Base-by-base conservation (phyloP, 352 stramenopile genomes). In the Globisporangium emineosum region DNA sequence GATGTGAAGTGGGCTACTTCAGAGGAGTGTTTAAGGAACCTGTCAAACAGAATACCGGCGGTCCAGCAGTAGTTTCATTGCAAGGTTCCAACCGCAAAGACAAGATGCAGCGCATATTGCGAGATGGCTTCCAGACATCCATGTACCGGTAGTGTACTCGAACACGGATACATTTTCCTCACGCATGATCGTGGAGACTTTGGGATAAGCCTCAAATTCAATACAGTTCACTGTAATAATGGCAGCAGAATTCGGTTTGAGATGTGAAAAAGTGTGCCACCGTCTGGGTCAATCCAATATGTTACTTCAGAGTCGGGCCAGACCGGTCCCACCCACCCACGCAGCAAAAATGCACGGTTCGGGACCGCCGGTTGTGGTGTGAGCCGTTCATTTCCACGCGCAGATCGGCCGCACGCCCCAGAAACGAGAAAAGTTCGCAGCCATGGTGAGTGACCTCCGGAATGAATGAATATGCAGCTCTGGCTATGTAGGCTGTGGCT, bases 351-450 rank as follows among this genome's bases (percentile, higher is more conserved):
- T 9, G 54, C 43, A 35, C 58, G 58, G 58, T 65, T 57, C 59
- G 49, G 59, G 32, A 65, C 59, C 47, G 45, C 57, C 59, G 64
- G 65, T 70, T 69, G 59, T 61, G 56, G 55, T 72, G 64, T 65
- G 66, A 77, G 73, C 70, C 73, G 73, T 80, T 69, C 73, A 80
- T 80, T 80, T 78, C n/a, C 23, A 7, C 25, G 43, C 37, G 27
- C 50, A 56, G 25, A 37, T n/a, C 30, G 17, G 27, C 49, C 25
- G 49, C 35, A 50, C 67, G 56, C 62, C 37, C 40, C 52, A 40
- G 65, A 67, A 49, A 62, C 53, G 60, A 57, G 54, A 67, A 47
- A 23, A 62, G 30, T 42, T 42, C 51, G 56, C 51, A 54, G 54
- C 67, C 62, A 72, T 72, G 67, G 67, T 68, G 55, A 33, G 62